Evolutionary conservation across 2,329 filamentous ascomycete species (phyloP).

Genomic region (Phoma sp.): DNA sequence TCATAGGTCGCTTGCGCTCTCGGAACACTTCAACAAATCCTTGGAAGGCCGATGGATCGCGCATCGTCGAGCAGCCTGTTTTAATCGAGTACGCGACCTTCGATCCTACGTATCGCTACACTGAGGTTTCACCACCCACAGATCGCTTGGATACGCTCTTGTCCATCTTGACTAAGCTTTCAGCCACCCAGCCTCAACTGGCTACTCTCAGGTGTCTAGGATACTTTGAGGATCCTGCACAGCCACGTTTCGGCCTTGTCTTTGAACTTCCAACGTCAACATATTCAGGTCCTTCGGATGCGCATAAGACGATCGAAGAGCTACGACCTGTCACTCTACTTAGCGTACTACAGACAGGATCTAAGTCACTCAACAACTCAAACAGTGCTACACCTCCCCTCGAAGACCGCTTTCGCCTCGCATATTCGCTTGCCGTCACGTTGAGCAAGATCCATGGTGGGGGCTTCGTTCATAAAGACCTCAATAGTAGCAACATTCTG

Average conservation of each 20-base stretch:
- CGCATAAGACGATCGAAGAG: conserved; percentile 51
- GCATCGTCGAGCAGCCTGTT: conserved; percentile 57
- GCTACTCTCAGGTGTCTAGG: conserved; percentile 64
- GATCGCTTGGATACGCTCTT: conserved; percentile 53
- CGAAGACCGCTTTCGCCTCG: conserved; percentile 77
- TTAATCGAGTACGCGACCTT: conserved; percentile 72
- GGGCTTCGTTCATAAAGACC: conserved; percentile 72
- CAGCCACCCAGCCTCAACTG: conserved; percentile 42
- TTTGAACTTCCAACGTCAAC: conserved; percentile 71
- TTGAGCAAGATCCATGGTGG: conserved; percentile 75
- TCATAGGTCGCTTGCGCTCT: conserved; percentile 53
- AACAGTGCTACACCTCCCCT: conserved; percentile 58
- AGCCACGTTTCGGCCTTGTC: conserved; percentile 72
- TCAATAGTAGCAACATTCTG: conserved; percentile 70
- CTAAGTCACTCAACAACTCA: conserved; percentile 51
- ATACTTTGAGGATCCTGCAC: conserved; percentile 77
- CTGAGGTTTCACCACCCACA: conserved; percentile 54
- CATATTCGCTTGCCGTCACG: conserved; percentile 73
- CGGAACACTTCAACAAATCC: conserved; percentile 44
- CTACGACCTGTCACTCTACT: conserved; percentile 53
- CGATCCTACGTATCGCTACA: conserved; percentile 55
- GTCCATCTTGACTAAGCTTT: conserved; percentile 37
- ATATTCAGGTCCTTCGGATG: conserved; percentile 59
- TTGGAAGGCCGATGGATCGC: conserved; percentile 47
- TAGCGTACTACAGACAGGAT: conserved; percentile 55